A percentile compares a stretch with the other conserved stretches of the same genome.
Evolutionary conservation across 2,329 filamentous ascomycete genomes (phyloP).

Genomic region (Daldinia sp.): DNA sequence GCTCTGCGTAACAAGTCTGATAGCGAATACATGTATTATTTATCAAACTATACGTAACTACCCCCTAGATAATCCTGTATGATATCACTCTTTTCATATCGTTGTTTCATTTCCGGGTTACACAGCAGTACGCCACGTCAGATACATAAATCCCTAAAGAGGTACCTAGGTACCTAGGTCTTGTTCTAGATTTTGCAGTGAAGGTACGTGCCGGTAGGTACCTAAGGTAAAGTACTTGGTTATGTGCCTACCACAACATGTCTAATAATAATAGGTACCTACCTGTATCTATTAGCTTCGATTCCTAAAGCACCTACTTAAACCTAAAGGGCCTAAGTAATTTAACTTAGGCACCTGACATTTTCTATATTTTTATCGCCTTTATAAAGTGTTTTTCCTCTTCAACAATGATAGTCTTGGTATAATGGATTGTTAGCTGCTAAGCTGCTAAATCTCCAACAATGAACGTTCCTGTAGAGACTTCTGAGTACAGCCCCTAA

Average conservation of each 20-base stretch:
- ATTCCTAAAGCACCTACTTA: too few species aligned
- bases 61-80: not conserved
- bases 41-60: not conserved
- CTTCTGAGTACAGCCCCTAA: conserved; percentile 44
- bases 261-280: too few species aligned
- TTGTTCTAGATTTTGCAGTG: not conserved
- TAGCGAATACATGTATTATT: not conserved
- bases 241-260: not conserved
- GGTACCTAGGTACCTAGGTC: not conserved
- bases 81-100: conserved; percentile 24
- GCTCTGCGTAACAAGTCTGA: too few species aligned
- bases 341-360: too few species aligned
- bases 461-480: conserved; percentile 35
- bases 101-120: conserved; percentile 12
- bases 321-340: too few species aligned
- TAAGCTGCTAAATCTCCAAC: conserved; percentile 34
- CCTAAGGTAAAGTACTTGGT: too few species aligned
- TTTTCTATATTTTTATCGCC: too few species aligned
- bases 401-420: conserved; percentile 37
- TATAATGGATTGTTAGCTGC: conserved; percentile 34
- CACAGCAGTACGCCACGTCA: conserved; percentile 12
- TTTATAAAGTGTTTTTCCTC: not conserved
- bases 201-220: too few species aligned
- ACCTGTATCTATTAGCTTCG: too few species aligned
- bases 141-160: not conserved